phyloP scores from a whole-genome alignment of 1,139 yeast genomes.

The Lodderomyces margitis region DNA sequence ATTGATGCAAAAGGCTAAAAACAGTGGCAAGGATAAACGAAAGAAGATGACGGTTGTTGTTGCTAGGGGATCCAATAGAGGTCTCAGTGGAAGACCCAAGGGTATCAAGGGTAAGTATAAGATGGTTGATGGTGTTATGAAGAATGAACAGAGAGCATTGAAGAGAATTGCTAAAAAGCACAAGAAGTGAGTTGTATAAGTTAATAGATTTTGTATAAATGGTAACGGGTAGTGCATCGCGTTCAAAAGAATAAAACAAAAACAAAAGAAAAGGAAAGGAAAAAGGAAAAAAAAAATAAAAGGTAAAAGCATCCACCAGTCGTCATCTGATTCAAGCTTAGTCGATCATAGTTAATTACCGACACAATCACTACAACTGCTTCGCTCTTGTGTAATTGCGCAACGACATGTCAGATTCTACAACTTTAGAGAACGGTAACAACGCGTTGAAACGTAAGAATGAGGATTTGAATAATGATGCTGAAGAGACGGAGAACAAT shows the following conservation, averaged over 20 bases:
- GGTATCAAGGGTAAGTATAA: conserved; percentile 97
- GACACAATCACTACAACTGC: not conserved
- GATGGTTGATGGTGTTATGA: conserved; percentile 98
- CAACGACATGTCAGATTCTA: conserved; percentile 2
- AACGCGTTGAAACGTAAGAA: conserved; percentile 66
- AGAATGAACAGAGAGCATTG: conserved; percentile 94
- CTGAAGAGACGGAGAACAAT: not conserved
- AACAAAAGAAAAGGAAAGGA: not conserved
- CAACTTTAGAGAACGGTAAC: conserved; percentile 9
- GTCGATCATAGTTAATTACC: too few relatives aligned
- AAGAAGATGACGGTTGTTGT: conserved; percentile 88
- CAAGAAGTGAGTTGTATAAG: conserved; percentile 20
- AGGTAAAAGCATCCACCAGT: too few relatives aligned
- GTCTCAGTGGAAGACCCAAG: conserved; percentile 91
- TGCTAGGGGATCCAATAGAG: conserved; percentile 84
- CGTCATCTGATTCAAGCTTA: too few relatives aligned
- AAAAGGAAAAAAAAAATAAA: not conserved
- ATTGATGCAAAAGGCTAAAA: conserved; percentile 67
- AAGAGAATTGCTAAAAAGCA: conserved; percentile 86
- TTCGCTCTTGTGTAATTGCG: not conserved
- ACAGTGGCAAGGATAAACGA: conserved; percentile 70
- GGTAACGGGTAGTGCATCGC: not conserved
- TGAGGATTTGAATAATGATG: conserved; percentile 46
- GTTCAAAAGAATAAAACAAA: not conserved
- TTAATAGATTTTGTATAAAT: not conserved